Conservation (phyloP, 352 stramenopile genomes). For the Phytophthora hibernalis region DNA sequence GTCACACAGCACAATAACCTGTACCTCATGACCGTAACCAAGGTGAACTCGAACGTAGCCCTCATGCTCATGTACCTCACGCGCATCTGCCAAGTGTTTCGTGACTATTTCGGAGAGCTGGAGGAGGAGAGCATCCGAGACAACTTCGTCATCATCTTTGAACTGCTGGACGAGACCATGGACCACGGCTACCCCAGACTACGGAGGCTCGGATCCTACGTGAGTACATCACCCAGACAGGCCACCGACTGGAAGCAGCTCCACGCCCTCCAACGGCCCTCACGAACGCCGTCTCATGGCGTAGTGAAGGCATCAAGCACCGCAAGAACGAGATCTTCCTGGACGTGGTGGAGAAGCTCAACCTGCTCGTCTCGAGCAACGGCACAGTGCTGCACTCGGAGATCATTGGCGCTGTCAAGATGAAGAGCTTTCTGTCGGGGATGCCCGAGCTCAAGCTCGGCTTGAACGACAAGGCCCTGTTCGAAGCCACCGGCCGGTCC, state of each 20-base stretch:
- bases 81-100: constrained; percentile 95
- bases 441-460: constrained; percentile 99
- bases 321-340: constrained; percentile 99
- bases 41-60: constrained; percentile 98
- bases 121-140: constrained; percentile 99
- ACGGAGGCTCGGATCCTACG: constrained; percentile 89
- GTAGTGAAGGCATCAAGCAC: constrained; percentile 99
- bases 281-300: constrained; percentile 99
- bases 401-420: constrained; percentile 98
- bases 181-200: constrained; percentile 99
- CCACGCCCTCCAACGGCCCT: constrained; percentile 95
- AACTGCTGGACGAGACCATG: constrained; percentile 99
- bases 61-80: constrained; percentile 96
- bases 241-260: constrained; percentile 94
- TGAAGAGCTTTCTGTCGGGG: constrained; percentile 98
- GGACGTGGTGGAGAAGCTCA: constrained; percentile 99
- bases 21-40: constrained; percentile 98
- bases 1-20: constrained; percentile 98
- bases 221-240: constrained; percentile 98
- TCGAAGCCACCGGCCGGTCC: constrained; percentile 95
- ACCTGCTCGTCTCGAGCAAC: constrained; percentile 95
- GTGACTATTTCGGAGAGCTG: constrained; percentile 99
- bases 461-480: constrained; percentile 99
- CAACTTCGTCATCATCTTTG: constrained; percentile 99
- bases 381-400: constrained; percentile 98